Base-by-base conservation (phyloP, 768 basidiomycete species). In the Daedalea quercina region DNA sequence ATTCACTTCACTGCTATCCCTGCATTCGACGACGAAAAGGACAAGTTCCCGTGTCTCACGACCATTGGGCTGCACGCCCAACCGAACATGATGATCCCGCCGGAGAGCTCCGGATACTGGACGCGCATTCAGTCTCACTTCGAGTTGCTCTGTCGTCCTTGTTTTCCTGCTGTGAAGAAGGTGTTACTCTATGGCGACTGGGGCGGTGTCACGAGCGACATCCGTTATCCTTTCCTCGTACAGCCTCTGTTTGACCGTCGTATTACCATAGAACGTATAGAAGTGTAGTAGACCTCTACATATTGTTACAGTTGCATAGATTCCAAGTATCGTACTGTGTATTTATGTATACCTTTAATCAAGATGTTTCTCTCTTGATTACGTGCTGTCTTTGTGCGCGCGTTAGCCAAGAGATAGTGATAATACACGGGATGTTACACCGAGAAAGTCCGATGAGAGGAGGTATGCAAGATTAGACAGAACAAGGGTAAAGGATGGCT, bases 121-220 rank as follows among this genome's bases (percentile, higher is more conserved):
- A 58, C 61, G 20, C 67, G 76, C 52, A 57, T 81, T 28, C 70
- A 69, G 42, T 63, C 63, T 13, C 83, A 86, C 60, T 74, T 84
- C 34, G 59, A 69, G 35, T 67, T 74, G 28, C 71, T 80, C 52
- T 67, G 67, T 9, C 61, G 72, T 19, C 63, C 53, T 1, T 59
- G 60, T 28, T 76, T 84, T 57, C 76, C 82, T 19, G 64, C 70
- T 22, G 73, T 87, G 17, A 63, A 63, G 44, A 60, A 58, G 13
- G 58, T 86, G 3, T 54, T 75, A 24, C 62, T 86, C 19, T 72
- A 80, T 53, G 83, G 82, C 11, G 69, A 79, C 44, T 85, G 84
- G 82, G 65, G 63, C 20, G 57, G 65, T 11, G 69, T 73, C 31
- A 47, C 72, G 8, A 43, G 52, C 0, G 71, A 79, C 56, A 60